Evolutionary conservation across 345 rosid genomes (phyloP), one percentile per base, ranked within the genome.

Genomic region (Rhodomyrtus tomentosa): DNA sequence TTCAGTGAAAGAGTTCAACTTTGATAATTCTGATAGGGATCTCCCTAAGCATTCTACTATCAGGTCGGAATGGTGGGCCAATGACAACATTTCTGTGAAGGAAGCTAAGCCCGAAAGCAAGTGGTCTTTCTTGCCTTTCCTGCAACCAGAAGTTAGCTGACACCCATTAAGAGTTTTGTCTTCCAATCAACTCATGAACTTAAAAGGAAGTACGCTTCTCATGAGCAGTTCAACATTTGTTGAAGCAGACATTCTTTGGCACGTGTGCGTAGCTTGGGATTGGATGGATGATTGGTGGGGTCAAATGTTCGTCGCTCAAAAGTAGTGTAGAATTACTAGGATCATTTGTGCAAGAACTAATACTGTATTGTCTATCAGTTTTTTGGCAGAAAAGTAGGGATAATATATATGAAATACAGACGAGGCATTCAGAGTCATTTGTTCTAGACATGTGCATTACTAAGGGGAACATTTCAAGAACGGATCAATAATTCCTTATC

Each of bases 81-180:
- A 92, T 49, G 96, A 92, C 87, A 92, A 95, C 84, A 92, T 92
- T 80, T 91, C 91, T 16, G 94, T 91, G 74, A 90, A 90, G 87
- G 94, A 93, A 79, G 86, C 90, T 62, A 88, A 87, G 74, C 90
- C 88, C 42, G 86, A 91, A 83, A 91, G 87, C 87, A 92, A 87
- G 87, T 96, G 99, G 99, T 90, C 93, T 76, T 95, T 96, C 92
- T 95, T 95, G 90, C 98, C 99, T 2, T 86, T 93, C 85, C 90
- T 96, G 84, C 95, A 93, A 89, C 94, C 98, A 82, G 93, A 92
- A 86, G 91, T 92, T 82, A 91, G 91, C 87, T 95, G 89, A 95
- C 84, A 40, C 79, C 79, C 45, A 36, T 68, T 1, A 21, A 68
- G 79, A 36, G 25, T 36, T 24, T 68, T 36, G 45, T 68, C 79